Evolutionary conservation across 306 rosid species (phyloP).

Genomic region (Dryas octopetala): DNA sequence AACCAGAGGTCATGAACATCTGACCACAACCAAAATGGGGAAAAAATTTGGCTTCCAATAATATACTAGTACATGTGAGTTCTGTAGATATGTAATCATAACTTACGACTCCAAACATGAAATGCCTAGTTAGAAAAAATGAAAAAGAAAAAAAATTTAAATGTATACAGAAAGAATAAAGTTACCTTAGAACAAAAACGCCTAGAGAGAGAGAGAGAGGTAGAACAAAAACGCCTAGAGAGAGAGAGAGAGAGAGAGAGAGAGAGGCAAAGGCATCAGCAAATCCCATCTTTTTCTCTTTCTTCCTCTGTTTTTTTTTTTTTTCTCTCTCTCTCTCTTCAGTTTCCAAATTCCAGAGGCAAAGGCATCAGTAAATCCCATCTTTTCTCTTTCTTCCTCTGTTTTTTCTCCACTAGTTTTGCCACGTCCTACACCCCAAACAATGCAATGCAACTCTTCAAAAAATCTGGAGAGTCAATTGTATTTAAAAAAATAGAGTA

Average conservation of each 20-base stretch:
- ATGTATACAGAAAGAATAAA: too few species aligned
- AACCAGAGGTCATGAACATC: too few species aligned
- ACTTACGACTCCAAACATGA: neutral
- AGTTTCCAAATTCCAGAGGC: conserved; percentile 35
- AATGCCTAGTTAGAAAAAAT: neutral
- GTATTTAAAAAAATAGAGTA: too few species aligned
- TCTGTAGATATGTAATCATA: neutral
- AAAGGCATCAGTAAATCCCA: conserved; percentile 25
- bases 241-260: neutral
- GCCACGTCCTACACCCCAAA: conserved; percentile 13
- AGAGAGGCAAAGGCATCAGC: conserved; percentile 22
- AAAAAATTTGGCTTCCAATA: neutral
- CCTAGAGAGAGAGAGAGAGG: too few species aligned
- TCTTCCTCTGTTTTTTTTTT: neutral
- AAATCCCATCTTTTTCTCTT: conserved; percentile 24
- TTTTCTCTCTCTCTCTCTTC: conserved; percentile 12
- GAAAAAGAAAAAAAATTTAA: neutral
- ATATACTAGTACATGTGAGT: neutral
- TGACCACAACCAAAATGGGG: too few species aligned
- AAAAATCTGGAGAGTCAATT: too few species aligned
- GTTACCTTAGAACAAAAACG: too few species aligned
- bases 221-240: too few species aligned
- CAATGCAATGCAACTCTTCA: neutral
- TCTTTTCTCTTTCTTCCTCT: conserved; percentile 18
- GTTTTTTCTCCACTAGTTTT: conserved; percentile 24